phyloP scores from a whole-genome alignment of 306 rosid species.

The Rosa persica region DNA sequence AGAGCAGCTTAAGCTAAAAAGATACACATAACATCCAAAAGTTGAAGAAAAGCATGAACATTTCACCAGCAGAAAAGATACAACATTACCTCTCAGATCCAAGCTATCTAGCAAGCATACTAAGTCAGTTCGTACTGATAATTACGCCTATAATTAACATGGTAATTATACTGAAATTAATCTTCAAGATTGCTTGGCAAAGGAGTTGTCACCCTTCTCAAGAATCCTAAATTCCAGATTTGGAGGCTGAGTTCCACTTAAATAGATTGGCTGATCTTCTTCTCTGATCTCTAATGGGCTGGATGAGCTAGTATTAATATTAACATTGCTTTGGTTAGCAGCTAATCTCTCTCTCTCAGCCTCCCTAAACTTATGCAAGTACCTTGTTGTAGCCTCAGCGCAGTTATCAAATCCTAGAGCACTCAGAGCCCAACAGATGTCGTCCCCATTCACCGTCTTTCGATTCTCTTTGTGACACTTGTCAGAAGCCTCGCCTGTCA shows the following conservation, averaged over 20 bases:
- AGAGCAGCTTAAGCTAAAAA: background rate
- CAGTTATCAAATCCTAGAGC: conserved; percentile 80
- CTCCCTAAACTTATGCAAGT: conserved; percentile 54
- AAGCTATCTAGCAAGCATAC: background rate
- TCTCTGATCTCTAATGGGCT: background rate
- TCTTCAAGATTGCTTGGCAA: conserved; percentile 29
- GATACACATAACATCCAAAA: background rate
- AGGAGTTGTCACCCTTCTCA: conserved; percentile 34
- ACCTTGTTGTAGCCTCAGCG: conserved; percentile 54
- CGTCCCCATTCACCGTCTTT: conserved; percentile 83
- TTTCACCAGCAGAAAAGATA: background rate
- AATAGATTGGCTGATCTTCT: background rate
- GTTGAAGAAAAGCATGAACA: background rate
- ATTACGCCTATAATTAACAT: conserved; percentile 12
- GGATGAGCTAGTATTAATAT: conserved; percentile 7
- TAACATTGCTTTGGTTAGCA: conserved; percentile 20
- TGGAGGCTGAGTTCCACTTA: conserved; percentile 17
- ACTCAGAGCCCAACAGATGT: conserved; percentile 82
- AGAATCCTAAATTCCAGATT: conserved; percentile 36
- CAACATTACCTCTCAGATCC: conserved; percentile 3
- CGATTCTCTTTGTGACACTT: conserved; percentile 92
- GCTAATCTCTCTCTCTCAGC: conserved; percentile 43
- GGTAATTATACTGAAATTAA: background rate
- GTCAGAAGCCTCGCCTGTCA: conserved; percentile 79
- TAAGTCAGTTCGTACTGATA: background rate